Base-by-base conservation (phyloP, 345 rosid species). In the Xanthoceras sorbifolium region DNA sequence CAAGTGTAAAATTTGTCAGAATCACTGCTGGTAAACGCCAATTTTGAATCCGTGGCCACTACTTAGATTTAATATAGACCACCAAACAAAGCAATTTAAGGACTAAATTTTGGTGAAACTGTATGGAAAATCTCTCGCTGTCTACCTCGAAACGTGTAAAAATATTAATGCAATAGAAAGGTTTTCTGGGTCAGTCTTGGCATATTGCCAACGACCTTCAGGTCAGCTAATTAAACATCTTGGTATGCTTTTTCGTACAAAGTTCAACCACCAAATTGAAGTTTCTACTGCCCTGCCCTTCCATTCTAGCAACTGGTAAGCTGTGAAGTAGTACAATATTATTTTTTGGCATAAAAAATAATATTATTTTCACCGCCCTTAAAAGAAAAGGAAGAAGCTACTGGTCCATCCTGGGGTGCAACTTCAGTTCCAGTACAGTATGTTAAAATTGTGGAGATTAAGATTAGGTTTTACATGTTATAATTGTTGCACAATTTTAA, bases 41-140 rank as follows among this genome's bases (percentile, higher is more conserved):
- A n/a, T n/a, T n/a, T n/a, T n/a, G 15, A 12, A 44, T 44, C 50
- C 50, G 52, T 46, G 52, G 52, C 52, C 52, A 46, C 11, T 14
- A 46, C 12, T 46, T 46, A 3, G 18, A 46, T 46, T 46, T 46
- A 11, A 46, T 14, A 14, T 12, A 44, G 22, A 68, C 54, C 31
- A 67, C n/a, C 31, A 42, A 40, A 63, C 66, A 29, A 2, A 40
- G 64, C 74, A 61, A 55, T 32, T 54, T 55, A 4, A 64, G 64
- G 64, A 38, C 61, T 69, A 15, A 18, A 17, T 50, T 50, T 15
- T 29, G 73, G 20, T 15, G 69, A 50, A 42, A 23, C 17, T 5
- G 9, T n/a, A 40, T n/a, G 52, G 32, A 23, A 66, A 66, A 38
- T 40, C 70, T 2, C 40, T 7, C n/a, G 23, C 11, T 12, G 18